Evolutionary conservation across 192 early-diverging fungal species (phyloP).

Genomic region (Umbelopsis isabellina): DNA sequence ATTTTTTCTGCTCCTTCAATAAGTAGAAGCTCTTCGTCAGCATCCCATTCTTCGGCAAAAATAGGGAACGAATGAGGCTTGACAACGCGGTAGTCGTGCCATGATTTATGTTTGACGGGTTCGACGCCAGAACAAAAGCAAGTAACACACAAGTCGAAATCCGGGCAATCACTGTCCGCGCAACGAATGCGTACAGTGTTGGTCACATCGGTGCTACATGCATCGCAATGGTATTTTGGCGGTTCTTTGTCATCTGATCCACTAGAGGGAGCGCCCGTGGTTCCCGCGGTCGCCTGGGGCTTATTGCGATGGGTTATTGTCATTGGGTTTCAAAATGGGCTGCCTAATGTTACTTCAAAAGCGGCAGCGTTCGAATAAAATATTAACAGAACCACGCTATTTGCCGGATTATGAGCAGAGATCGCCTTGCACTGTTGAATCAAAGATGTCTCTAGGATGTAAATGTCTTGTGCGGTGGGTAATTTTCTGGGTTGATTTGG

Average conservation of each 20-base stretch:
- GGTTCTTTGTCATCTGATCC: slow-evolving; percentile 41
- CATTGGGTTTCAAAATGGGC: slow-evolving; percentile 23
- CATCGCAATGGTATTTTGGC: slow-evolving; percentile 76
- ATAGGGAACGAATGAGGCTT: slow-evolving; percentile 88
- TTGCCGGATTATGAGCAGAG: too few species aligned
- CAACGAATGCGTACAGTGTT: slow-evolving; percentile 89
- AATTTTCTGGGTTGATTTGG: too few species aligned
- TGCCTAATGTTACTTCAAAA: slow-evolving; percentile 1
- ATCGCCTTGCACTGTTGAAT: too few species aligned
- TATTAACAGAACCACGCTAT: too few species aligned
- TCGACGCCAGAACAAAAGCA: slow-evolving; percentile 91
- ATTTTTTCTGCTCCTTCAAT: slow-evolving; percentile 90
- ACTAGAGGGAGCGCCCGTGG: slow-evolving; percentile 17
- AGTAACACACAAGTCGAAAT: slow-evolving; percentile 93
- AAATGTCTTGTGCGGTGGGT: too few species aligned
- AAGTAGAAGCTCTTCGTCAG: slow-evolving; percentile 93
- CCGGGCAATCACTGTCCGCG: slow-evolving; percentile 65
- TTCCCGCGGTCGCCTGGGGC: slow-evolving; percentile 33
- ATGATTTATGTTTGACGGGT: slow-evolving; percentile 75
- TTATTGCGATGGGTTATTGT: slow-evolving; percentile 47
- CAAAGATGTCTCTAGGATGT: too few species aligned
- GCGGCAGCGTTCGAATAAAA: not conserved
- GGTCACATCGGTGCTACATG: slow-evolving; percentile 88
- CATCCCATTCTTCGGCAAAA: slow-evolving; percentile 90
- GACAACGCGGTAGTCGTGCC: slow-evolving; percentile 91